Conservation (phyloP, 2,329 filamentous ascomycete species). For the Paramyrothecium sp. region DNA sequence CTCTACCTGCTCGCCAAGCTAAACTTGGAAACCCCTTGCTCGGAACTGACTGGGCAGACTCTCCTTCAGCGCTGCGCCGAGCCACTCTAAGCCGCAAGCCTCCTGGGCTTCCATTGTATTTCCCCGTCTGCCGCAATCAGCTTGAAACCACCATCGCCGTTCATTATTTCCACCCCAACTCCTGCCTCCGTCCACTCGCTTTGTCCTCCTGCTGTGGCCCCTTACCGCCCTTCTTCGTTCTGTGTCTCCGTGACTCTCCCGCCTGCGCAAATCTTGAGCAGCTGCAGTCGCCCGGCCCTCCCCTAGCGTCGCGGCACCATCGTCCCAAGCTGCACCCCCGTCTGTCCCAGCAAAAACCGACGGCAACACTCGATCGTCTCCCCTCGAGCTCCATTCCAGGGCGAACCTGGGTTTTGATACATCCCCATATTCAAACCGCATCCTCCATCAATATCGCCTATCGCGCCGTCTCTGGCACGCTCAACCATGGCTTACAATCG, state of each 20-base stretch:
- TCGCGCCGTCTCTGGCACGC: not conserved
- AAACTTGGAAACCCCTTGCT: no score
- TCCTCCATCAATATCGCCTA: not conserved
- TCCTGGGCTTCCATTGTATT: slow-evolving; percentile 7
- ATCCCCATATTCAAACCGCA: not conserved
- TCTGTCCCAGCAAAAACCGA: not conserved
- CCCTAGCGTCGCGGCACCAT: not conserved
- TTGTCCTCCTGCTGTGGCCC: not conserved
- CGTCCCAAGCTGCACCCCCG: not conserved
- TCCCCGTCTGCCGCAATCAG: slow-evolving; percentile 17
- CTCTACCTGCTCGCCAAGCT: no score
- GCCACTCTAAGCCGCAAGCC: slow-evolving; percentile 9
- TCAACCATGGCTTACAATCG: slow-evolving; percentile 70
- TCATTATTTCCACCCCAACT: slow-evolving; percentile 9
- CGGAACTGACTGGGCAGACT: no score
- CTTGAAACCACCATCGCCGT: slow-evolving; percentile 15
- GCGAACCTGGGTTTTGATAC: not conserved
- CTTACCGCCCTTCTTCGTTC: not conserved
- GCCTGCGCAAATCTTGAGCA: not conserved
- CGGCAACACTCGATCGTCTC: not conserved
- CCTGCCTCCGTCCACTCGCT: slow-evolving; percentile 1
- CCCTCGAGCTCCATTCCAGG: no score
- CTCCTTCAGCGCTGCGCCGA: slow-evolving; percentile 1
- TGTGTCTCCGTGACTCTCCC: not conserved
- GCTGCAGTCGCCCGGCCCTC: not conserved